Base-by-base conservation (phyloP, 352 stramenopile genomes). In the Phytopythium vexans region DNA sequence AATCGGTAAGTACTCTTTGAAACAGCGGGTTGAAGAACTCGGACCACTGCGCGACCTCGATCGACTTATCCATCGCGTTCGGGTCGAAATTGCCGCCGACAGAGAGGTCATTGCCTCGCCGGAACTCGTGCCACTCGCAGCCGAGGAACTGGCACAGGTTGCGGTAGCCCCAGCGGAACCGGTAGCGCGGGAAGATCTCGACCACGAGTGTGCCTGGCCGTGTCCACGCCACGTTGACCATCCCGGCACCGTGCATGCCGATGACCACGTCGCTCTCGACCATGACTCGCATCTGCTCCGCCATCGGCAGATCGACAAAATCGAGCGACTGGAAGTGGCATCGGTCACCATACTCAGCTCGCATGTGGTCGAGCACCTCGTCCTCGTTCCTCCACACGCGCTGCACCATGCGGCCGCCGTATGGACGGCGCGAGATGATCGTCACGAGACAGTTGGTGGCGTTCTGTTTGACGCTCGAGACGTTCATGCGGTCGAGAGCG, bases 241-340 rank as follows among this genome's bases (percentile, higher is more conserved):
- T 73, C 15, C 83, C 83, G 15, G 83, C 83, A 41, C 83, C 83
- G 52, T 94, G 83, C 83, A 92, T 94, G 7, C 81, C 72, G 43
- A 94, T 82, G 16, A 94, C 77, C 35, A 94, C 69, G 52, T 90
- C 81, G 44, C 81, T 92, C 12, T 80, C 61, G 6, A 83, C 57
- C 21, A 82, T 80, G 16, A 73, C 62, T 5, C 54, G 54, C 69
- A 94, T 94, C 56, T 94, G 83, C 39, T 89, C 66, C 3, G 42
- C 12, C 3, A 90, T 56, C 14, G 72, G 65, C 8, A 88, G 37
- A 14, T 72, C 68, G 27, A 82, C 80, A 54, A 86, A 92, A 38
- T 94, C 83, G 32, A 90, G 31, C 1, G 70, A 78, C 34, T 80
- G 64, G 51, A 89, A 76, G n/a, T 68, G 53, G 53, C 50, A 72